Conservation (phyloP, 2,329 filamentous ascomycete species). For the Sclerotinia nivalis region DNA sequence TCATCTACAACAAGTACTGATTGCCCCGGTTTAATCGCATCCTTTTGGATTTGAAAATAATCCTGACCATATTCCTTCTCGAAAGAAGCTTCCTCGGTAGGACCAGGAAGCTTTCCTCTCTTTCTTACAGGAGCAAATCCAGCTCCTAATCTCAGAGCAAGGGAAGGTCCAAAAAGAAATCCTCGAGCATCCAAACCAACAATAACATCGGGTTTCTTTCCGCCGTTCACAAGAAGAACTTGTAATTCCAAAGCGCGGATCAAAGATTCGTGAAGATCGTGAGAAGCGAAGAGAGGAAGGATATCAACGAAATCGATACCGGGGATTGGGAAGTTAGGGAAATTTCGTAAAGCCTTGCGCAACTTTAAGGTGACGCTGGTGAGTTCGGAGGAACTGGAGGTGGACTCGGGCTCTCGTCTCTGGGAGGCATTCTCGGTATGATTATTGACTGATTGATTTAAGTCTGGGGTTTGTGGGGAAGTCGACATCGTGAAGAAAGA, state of each 20-base stretch:
- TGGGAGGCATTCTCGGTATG: constrained; percentile 37
- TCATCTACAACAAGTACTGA: constrained; percentile 94
- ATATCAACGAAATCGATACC: constrained; percentile 98
- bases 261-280: constrained; percentile 70
- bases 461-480: constrained; percentile 28
- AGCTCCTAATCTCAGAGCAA: constrained; percentile 80
- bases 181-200: constrained; percentile 92
- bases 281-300: constrained; percentile 88
- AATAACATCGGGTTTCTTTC: constrained; percentile 77
- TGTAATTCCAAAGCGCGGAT: constrained; percentile 85
- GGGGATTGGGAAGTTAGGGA: constrained; percentile 85
- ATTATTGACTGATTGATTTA: constrained; percentile 26
- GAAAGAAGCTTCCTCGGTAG: constrained; percentile 80
- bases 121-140: constrained; percentile 93
- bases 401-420: constrained; percentile 40
- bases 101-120: constrained; percentile 91
- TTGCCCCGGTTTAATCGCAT: constrained; percentile 80
- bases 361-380: constrained; percentile 64
- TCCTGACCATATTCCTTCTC: constrained; percentile 96
- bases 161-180: constrained; percentile 89
- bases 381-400: constrained; percentile 41
- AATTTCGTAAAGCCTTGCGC: constrained; percentile 75
- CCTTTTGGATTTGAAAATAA: constrained; percentile 92
- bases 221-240: constrained; percentile 62
- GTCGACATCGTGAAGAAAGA: constrained; percentile 39